Percentiles rank a stretch among this genome's conserved stretches.
These are phyloP conservation scores for Fragaria ananassa DNA, from an alignment of 306 rosid species.

Conservation along the genomic window DNA sequence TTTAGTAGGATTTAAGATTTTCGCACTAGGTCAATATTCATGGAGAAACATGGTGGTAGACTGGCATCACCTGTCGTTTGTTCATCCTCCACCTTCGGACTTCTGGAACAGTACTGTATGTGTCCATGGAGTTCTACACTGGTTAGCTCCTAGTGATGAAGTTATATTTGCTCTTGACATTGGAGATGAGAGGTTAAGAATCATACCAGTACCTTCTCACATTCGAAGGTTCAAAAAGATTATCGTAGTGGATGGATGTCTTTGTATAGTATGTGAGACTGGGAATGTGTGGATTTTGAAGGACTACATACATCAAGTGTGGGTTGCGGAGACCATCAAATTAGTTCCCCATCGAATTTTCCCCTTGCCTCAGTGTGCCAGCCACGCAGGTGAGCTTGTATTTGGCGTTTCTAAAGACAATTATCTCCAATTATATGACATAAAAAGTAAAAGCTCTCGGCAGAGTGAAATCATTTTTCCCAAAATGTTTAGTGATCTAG, in stretches of 20 bases:
- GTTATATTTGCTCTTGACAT: not conserved
- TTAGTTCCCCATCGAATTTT: too few species aligned
- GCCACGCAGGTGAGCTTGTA: not conserved
- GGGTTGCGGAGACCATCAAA: not conserved
- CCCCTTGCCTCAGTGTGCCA: too few species aligned
- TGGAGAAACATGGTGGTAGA: not conserved
- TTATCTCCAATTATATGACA: not conserved
- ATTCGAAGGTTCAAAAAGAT: too few species aligned
- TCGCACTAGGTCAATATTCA: not conserved
- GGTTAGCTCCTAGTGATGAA: not conserved
- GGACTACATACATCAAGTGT: not conserved
- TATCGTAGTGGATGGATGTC: not conserved
- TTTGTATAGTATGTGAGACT: too few species aligned
- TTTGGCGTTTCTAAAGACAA: not conserved
- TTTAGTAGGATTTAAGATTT: not conserved
- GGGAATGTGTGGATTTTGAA: not conserved
- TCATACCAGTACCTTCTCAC: not conserved
- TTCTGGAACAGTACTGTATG: not conserved
- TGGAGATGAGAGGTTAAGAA: not conserved
- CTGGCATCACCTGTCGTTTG: not conserved
- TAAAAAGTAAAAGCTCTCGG: not conserved
- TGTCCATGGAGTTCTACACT: not conserved
- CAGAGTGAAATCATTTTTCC: not conserved
- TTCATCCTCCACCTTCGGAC: not conserved
- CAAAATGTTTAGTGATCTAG: not conserved